Conservation (phyloP, 345 rosid species). For the Sonneratia alba region DNA sequence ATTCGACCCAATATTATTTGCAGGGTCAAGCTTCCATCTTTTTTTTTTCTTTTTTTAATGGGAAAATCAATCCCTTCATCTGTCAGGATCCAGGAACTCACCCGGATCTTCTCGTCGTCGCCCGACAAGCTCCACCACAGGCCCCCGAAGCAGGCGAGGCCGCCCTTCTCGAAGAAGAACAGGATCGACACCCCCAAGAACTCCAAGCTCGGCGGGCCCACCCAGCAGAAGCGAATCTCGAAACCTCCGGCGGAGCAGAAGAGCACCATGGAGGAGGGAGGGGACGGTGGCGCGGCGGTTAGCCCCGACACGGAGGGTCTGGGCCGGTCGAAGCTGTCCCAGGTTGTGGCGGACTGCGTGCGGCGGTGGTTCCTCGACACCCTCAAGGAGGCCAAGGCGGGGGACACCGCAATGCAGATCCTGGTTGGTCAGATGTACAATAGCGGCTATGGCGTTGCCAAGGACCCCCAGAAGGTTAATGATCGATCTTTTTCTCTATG, state of each 20-base stretch:
- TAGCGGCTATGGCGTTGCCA: conserved; percentile 64
- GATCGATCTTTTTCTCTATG: neutral
- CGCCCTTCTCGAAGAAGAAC: neutral
- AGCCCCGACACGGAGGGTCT: conserved; percentile 14
- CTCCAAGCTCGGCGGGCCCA: neutral
- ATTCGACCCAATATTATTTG: neutral
- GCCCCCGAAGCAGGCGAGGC: conserved; percentile 21
- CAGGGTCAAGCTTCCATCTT: conserved; percentile 6
- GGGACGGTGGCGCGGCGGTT: neutral
- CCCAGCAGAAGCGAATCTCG: neutral
- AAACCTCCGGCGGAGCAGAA: conserved; percentile 30
- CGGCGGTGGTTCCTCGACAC: conserved; percentile 75
- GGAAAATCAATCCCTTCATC: conserved; percentile 44
- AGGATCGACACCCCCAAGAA: neutral
- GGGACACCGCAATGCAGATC: conserved; percentile 64
- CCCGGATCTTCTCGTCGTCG: conserved; percentile 35
- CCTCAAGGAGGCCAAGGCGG: conserved; percentile 62
- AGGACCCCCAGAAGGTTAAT: conserved; percentile 58
- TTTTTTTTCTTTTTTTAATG: conserved; percentile 25
- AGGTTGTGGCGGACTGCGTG: conserved; percentile 61
- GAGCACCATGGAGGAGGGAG: neutral
- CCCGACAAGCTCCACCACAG: conserved; percentile 21
- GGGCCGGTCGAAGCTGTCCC: conserved; percentile 40
- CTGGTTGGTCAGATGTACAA: conserved; percentile 84
- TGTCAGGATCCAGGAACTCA: conserved; percentile 32